phyloP scores from a whole-genome alignment of 176 grass and related monocot species.

The Triticum urartu region DNA sequence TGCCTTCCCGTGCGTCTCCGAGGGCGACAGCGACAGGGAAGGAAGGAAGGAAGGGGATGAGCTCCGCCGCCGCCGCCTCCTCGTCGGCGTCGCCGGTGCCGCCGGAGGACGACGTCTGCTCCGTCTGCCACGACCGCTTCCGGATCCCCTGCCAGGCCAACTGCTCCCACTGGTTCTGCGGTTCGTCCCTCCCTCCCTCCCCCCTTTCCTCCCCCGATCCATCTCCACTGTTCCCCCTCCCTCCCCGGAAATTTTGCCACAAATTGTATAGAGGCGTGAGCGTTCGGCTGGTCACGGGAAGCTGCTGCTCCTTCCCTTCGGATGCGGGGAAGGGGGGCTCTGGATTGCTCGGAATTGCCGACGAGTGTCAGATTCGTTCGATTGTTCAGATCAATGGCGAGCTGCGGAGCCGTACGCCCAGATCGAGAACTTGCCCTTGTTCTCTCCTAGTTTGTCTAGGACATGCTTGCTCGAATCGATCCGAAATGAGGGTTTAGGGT shows the following conservation, averaged over 20 bases:
- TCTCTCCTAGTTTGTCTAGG: background rate
- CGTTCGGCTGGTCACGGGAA: background rate
- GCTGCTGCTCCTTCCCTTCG: background rate
- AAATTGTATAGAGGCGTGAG: background rate
- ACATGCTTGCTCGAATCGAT: background rate
- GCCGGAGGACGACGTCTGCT: slow-evolving; percentile 85
- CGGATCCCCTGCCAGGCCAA: slow-evolving; percentile 83
- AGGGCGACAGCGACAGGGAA: background rate
- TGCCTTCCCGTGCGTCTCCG: background rate
- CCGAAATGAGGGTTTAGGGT: slow-evolving; percentile 14
- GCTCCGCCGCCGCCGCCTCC: slow-evolving; percentile 13
- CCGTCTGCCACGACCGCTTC: slow-evolving; percentile 86
- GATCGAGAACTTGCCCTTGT: background rate
- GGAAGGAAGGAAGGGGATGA: slow-evolving; percentile 25
- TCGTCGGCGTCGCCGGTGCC: slow-evolving; percentile 52
- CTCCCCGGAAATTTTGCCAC: background rate
- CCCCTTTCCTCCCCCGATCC: background rate
- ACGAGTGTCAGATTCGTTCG: background rate
- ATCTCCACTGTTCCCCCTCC: background rate
- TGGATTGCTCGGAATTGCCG: background rate
- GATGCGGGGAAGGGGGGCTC: background rate
- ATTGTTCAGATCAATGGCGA: background rate
- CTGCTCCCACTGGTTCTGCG: slow-evolving; percentile 99
- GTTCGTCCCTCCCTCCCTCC: slow-evolving; percentile 17
- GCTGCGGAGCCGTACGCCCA: background rate